Evolutionary conservation across 306 rosid genomes (phyloP).

Genomic region (Vicia sativa): DNA sequence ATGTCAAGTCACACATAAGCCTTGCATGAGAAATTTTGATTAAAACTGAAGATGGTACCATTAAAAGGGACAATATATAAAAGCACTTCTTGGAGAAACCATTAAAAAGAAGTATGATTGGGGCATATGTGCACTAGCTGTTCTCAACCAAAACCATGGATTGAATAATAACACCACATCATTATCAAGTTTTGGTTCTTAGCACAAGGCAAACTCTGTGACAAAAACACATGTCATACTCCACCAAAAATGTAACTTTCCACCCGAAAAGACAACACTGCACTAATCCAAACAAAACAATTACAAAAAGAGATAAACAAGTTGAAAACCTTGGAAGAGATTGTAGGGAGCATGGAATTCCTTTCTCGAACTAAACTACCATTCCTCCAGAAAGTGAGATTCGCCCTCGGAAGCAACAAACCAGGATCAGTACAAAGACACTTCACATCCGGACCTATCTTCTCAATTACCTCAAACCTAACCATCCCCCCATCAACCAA

Average conservation of each 20-base stretch:
- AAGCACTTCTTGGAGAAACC: neutral
- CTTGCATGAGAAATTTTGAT: neutral
- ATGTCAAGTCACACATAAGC: too few relatives aligned
- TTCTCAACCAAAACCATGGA: conserved; percentile 8
- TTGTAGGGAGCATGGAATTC: conserved; percentile 97
- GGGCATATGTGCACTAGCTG: neutral
- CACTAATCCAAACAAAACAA: conserved; percentile 18
- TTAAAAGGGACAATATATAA: too few relatives aligned
- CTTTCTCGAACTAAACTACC: conserved; percentile 92
- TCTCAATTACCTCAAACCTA: conserved; percentile 94
- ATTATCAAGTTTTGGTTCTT: conserved; percentile 2
- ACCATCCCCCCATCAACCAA: conserved; percentile 99
- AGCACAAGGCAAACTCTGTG: neutral
- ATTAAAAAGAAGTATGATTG: neutral
- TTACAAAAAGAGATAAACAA: conserved; percentile 7
- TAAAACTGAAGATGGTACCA: neutral
- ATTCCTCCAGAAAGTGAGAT: conserved; percentile 96
- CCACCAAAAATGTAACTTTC: neutral
- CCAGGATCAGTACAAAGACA: conserved; percentile 98
- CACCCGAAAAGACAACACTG: neutral
- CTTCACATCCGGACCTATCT: conserved; percentile 96
- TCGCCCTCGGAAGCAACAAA: conserved; percentile 91
- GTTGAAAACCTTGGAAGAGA: conserved; percentile 80
- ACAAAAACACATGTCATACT: conserved; percentile 18
- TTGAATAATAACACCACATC: conserved; percentile 21